Percentiles rank a stretch among this genome's conserved stretches.
phyloP scores from a whole-genome alignment of 2,329 filamentous ascomycete genomes.

The Colletotrichum gigasporum region DNA sequence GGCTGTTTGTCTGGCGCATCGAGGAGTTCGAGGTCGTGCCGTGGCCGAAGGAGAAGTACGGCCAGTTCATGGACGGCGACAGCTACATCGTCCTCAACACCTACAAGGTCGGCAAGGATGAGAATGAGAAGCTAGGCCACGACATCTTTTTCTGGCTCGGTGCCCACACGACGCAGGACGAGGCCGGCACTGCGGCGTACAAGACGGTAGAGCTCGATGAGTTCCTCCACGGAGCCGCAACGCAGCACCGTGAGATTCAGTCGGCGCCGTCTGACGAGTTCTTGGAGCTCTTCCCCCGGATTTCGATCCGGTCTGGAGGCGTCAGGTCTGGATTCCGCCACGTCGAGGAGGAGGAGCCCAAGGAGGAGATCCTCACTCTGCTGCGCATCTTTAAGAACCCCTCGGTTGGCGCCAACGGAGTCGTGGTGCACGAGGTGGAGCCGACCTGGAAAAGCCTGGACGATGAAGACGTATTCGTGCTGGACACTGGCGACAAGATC shows the following conservation, averaged over 20 bases:
- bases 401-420: conserved; percentile 51
- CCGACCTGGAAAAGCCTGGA: conserved; percentile 70
- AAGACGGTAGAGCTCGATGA: conserved; percentile 78
- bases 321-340: conserved; percentile 71
- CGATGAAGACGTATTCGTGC: conserved; percentile 72
- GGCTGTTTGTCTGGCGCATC: conserved; percentile 72
- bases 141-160: conserved; percentile 79
- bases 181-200: conserved; percentile 75
- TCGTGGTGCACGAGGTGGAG: conserved; percentile 72
- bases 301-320: conserved; percentile 69
- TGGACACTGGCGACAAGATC: conserved; percentile 71
- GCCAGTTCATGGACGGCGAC: conserved; percentile 73
- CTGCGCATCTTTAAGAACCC: conserved; percentile 72
- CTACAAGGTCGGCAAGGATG: conserved; percentile 59
- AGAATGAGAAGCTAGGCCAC: conserved; percentile 59
- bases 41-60: conserved; percentile 65
- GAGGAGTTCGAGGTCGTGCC: conserved; percentile 72
- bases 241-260: conserved; percentile 73
- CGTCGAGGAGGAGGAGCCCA: conserved; percentile 59
- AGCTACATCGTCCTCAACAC: conserved; percentile 74
- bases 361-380: conserved; percentile 58
- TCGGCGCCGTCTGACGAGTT: conserved; percentile 67
- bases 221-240: conserved; percentile 68
- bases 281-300: conserved; percentile 65
- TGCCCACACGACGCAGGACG: conserved; percentile 71